These are phyloP conservation scores for Lasiodiplodia sp. DNA, from an alignment of 2,329 filamentous ascomycete genomes.

Conservation along the genomic window DNA sequence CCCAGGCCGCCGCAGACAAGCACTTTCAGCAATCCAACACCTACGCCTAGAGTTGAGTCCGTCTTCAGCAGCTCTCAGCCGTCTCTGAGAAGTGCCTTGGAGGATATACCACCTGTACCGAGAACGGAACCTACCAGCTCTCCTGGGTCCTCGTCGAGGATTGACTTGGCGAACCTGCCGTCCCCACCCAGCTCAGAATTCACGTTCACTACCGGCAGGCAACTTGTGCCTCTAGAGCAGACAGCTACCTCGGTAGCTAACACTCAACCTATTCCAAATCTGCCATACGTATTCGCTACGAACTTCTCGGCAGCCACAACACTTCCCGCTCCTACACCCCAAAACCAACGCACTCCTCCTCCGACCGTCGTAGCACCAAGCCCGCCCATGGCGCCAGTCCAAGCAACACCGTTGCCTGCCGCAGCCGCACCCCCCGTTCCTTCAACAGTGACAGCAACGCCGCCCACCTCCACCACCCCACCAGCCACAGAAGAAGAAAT, in stretches of 20 bases:
- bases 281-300: not conserved
- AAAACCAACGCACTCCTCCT: not conserved
- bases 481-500: not conserved
- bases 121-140: not conserved
- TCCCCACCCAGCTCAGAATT: not conserved
- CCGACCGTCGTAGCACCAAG: not conserved
- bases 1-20: not conserved
- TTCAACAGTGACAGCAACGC: not conserved
- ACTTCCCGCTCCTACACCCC: not conserved
- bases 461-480: not conserved
- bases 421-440: not conserved
- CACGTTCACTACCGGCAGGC: not conserved
- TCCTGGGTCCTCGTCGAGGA: not conserved
- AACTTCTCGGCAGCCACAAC: not conserved
- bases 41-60: not conserved
- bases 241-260: not conserved
- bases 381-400: not conserved
- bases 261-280: not conserved
- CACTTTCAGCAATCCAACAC: not conserved
- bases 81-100: not conserved
- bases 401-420: not conserved
- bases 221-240: not conserved
- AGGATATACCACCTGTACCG: not conserved
- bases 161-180: not conserved
- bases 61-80: not conserved